A percentile compares a stretch with the other conserved stretches of the same genome.
These are phyloP conservation scores for Xylaria sp. DNA, from an alignment of 2,329 filamentous ascomycete genomes.

Conservation along the genomic window DNA sequence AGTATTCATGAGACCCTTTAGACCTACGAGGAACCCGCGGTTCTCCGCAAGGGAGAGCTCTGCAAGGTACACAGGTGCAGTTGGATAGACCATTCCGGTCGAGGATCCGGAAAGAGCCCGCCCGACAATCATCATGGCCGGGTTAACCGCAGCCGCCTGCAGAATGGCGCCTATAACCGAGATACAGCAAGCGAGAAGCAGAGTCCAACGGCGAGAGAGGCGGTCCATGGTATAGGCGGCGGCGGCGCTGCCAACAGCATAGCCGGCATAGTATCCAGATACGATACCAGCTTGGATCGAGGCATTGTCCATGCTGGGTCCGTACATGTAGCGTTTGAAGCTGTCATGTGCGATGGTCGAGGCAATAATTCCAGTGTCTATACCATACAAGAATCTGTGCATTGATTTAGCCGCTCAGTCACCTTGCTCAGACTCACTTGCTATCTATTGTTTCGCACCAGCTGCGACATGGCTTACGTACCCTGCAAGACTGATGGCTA, in stretches of 20 bases:
- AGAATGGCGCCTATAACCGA: slow-evolving; percentile 44
- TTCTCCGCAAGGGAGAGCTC: slow-evolving; percentile 44
- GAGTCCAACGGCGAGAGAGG: slow-evolving; percentile 5
- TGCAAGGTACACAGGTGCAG: slow-evolving; percentile 43
- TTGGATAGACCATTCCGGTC: slow-evolving; percentile 41
- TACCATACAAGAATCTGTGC: slow-evolving; percentile 29
- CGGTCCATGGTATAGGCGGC: slow-evolving; percentile 27
- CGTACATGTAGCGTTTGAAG: slow-evolving; percentile 36
- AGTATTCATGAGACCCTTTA: slow-evolving; percentile 50
- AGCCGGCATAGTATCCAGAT: slow-evolving; percentile 33
- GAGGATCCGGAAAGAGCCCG: slow-evolving; percentile 42
- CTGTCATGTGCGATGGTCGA: slow-evolving; percentile 35
- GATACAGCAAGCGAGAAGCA: slow-evolving; percentile 24
- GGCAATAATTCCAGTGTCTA: slow-evolving; percentile 34
- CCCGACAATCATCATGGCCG: slow-evolving; percentile 46
- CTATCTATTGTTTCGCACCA: background rate
- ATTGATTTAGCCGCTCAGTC: background rate
- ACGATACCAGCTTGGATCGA: slow-evolving; percentile 29
- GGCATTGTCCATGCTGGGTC: slow-evolving; percentile 20
- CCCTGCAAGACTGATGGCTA: slow-evolving; percentile 30
- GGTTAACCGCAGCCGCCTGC: slow-evolving; percentile 40
- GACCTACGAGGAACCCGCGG: slow-evolving; percentile 45
- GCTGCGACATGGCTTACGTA: slow-evolving; percentile 1
- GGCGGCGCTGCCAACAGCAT: slow-evolving; percentile 28
- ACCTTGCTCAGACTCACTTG: background rate